Conservation (phyloP, 495 filamentous ascomycete species). For the Cryomyces antarcticus region DNA sequence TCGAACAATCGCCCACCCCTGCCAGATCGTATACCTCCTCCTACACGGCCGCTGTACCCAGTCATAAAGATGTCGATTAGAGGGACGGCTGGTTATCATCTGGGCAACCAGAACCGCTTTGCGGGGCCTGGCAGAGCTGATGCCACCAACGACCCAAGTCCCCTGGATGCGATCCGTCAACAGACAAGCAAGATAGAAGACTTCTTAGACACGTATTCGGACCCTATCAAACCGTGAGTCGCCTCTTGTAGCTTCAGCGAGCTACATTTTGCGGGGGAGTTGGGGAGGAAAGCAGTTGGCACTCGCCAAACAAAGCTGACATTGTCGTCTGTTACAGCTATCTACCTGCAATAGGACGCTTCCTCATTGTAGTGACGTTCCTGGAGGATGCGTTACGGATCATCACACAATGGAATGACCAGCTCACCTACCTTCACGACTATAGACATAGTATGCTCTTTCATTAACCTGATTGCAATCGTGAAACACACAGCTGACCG, state of each 20-base stretch:
- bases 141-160: constrained; percentile 54
- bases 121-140: constrained; percentile 35
- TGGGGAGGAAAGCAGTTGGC: neutral
- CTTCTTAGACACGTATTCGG: constrained; percentile 67
- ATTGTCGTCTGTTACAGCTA: constrained; percentile 33
- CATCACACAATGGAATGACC: constrained; percentile 93
- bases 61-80: constrained; percentile 74
- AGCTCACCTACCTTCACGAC: constrained; percentile 79
- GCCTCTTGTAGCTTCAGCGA: too few species aligned
- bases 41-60: constrained; percentile 1
- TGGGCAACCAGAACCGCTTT: constrained; percentile 39
- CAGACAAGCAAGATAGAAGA: constrained; percentile 98
- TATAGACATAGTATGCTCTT: constrained; percentile 66
- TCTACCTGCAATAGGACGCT: constrained; percentile 83
- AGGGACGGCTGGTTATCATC: constrained; percentile 89
- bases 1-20: too few species aligned
- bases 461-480: constrained; percentile 1
- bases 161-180: constrained; percentile 75
- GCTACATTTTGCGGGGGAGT: neutral
- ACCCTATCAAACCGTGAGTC: constrained; percentile 91
- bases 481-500: neutral
- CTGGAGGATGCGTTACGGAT: constrained; percentile 91
- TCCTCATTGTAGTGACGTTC: constrained; percentile 96
- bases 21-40: too few species aligned
- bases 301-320: neutral